Evolutionary conservation across 768 basidiomycete genomes (phyloP).

Genomic region (Auriscalpium orientale): DNA sequence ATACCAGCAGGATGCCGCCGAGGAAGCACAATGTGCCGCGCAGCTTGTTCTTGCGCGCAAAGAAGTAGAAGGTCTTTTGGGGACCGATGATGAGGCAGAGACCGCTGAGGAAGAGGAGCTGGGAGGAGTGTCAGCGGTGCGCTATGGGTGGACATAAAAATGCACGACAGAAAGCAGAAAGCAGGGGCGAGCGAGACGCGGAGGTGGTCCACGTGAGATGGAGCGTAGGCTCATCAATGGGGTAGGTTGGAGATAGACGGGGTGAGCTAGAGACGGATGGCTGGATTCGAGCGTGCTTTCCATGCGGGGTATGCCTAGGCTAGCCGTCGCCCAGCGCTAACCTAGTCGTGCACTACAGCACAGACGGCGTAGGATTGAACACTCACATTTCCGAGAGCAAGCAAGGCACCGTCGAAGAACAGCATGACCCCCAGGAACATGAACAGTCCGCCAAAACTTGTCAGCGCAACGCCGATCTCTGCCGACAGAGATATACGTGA

Average conservation of each 20-base stretch:
- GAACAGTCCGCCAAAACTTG: conserved; percentile 91
- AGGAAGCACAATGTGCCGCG: conserved; percentile 86
- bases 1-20: conserved; percentile 87
- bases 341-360: no score
- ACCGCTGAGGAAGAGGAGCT: conserved; percentile 93
- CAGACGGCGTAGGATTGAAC: conserved; percentile 3
- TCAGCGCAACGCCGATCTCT: conserved; percentile 97
- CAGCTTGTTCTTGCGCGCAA: conserved; percentile 90
- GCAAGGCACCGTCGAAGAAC: conserved; percentile 91
- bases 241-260: no score
- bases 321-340: no score
- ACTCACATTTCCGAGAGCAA: conserved; percentile 94
- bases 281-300: no score
- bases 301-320: no score
- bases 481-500: conserved; percentile 7
- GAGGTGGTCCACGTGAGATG: not conserved
- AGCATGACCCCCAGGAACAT: conserved; percentile 95
- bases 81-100: conserved; percentile 96
- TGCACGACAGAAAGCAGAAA: not conserved
- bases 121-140: not conserved
- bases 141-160: not conserved
- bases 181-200: not conserved
- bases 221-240: no score
- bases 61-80: conserved; percentile 96
- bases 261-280: no score